Evolutionary conservation across 23 red algal genomes (phyloP).

Genomic region (Chondrus crispus): DNA sequence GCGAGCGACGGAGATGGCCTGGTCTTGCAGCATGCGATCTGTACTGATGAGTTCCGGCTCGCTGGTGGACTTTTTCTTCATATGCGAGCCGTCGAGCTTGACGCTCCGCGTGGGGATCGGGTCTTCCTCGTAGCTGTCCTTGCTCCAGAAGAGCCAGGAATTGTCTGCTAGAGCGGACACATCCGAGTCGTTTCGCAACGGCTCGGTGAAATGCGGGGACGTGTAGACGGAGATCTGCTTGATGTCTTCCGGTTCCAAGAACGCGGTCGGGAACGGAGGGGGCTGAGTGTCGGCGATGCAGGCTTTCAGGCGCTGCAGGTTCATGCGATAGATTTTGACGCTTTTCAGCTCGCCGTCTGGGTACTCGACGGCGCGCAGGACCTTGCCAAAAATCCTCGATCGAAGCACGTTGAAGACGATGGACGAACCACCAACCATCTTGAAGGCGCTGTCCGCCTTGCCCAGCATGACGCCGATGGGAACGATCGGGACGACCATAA

Average conservation of each 20-base stretch:
- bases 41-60: background rate
- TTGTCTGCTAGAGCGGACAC: slow-evolving; percentile 81
- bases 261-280: slow-evolving; percentile 86
- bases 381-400: slow-evolving; percentile 83
- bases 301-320: slow-evolving; percentile 54
- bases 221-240: slow-evolving; percentile 85
- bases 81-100: slow-evolving; percentile 80
- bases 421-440: slow-evolving; percentile 84
- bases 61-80: background rate
- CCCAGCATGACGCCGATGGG: slow-evolving; percentile 87
- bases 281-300: slow-evolving; percentile 80
- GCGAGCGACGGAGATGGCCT: slow-evolving; percentile 34
- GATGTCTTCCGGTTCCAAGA: slow-evolving; percentile 80
- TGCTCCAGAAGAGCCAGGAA: slow-evolving; percentile 90
- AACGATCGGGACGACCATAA: slow-evolving; percentile 74
- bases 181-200: slow-evolving; percentile 72
- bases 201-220: slow-evolving; percentile 88
- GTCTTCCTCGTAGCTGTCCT: slow-evolving; percentile 62
- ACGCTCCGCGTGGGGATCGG: slow-evolving; percentile 80
- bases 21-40: slow-evolving; percentile 43
- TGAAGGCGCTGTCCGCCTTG: slow-evolving; percentile 89
- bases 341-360: slow-evolving; percentile 89
- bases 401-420: slow-evolving; percentile 79
- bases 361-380: slow-evolving; percentile 76
- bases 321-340: slow-evolving; percentile 76